Percentiles rank a stretch among this genome's conserved stretches.
These are phyloP conservation scores for Solanum lignicaule DNA, from an alignment of 257 asterid genomes.

Conservation along the genomic window DNA sequence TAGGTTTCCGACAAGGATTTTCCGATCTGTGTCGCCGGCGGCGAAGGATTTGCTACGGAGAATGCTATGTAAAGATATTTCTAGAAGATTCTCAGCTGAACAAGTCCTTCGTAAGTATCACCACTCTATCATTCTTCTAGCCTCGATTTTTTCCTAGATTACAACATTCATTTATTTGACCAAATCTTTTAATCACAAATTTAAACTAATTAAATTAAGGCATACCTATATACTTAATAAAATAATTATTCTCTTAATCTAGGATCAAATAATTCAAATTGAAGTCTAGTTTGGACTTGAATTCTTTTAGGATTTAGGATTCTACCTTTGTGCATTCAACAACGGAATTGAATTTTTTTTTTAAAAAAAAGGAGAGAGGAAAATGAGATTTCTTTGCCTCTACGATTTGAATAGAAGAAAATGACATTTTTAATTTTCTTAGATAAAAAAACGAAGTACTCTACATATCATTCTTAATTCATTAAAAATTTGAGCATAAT, in stretches of 20 bases:
- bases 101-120: slow-evolving; percentile 28
- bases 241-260: too few species aligned
- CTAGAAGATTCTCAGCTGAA: slow-evolving; percentile 21
- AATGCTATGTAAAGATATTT: slow-evolving; percentile 26
- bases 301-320: too few species aligned
- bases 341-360: background rate
- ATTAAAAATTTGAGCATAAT: background rate
- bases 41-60: slow-evolving; percentile 28
- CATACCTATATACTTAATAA: background rate
- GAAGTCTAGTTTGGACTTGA: background rate
- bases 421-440: background rate
- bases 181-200: background rate
- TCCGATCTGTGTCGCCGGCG: slow-evolving; percentile 14
- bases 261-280: background rate
- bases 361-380: background rate
- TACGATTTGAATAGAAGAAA: background rate
- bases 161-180: background rate
- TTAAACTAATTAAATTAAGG: background rate
- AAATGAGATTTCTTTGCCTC: background rate
- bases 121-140: background rate
- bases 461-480: background rate
- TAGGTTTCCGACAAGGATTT: slow-evolving; percentile 19
- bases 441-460: background rate
- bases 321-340: background rate
- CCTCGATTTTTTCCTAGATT: background rate